phyloP scores from a whole-genome alignment of 2,329 filamentous ascomycete species.

The Curvularia sp. region DNA sequence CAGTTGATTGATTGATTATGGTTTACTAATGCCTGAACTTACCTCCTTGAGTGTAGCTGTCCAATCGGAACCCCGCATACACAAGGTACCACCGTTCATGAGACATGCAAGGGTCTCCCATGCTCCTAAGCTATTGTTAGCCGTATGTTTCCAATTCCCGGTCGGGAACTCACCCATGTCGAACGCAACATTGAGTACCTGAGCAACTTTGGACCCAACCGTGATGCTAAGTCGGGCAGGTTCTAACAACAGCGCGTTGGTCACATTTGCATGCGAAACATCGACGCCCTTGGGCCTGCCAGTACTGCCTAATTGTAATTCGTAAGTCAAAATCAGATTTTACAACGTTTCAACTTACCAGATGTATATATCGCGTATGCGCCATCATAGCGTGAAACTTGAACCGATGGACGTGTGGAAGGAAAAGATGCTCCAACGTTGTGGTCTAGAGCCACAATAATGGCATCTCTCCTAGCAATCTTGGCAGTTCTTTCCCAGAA shows the following conservation, averaged over 20 bases:
- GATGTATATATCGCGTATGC: conserved; percentile 63
- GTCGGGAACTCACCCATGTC: conserved; percentile 63
- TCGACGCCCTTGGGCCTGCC: conserved; percentile 66
- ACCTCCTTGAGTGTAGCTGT: conserved; percentile 57
- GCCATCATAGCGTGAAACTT: conserved; percentile 33
- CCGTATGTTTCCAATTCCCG: conserved; percentile 2
- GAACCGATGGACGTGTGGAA: conserved; percentile 25
- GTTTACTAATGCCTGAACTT: conserved; percentile 8
- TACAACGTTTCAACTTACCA: conserved; percentile 20
- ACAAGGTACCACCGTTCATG: conserved; percentile 65
- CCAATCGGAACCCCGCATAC: conserved; percentile 62
- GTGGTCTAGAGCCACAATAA: conserved; percentile 27
- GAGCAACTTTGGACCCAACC: conserved; percentile 61
- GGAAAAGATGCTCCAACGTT: conserved; percentile 23
- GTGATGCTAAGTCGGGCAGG: conserved; percentile 62
- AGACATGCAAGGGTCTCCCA: conserved; percentile 66
- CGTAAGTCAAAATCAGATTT: conserved; percentile 3
- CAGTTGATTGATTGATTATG: conserved; percentile 10
- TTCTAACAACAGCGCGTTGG: conserved; percentile 60
- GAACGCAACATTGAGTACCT: conserved; percentile 65
- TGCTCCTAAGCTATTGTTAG: conserved; percentile 53
- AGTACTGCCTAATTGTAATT: conserved; percentile 55
- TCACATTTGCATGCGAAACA: conserved; percentile 63
- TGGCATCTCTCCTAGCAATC: conserved; percentile 19
- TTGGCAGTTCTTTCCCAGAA: conserved; percentile 37